These are phyloP conservation scores for Helianthus tuberosus DNA, from an alignment of 129 eudicot genomes.

Conservation along the genomic window DNA sequence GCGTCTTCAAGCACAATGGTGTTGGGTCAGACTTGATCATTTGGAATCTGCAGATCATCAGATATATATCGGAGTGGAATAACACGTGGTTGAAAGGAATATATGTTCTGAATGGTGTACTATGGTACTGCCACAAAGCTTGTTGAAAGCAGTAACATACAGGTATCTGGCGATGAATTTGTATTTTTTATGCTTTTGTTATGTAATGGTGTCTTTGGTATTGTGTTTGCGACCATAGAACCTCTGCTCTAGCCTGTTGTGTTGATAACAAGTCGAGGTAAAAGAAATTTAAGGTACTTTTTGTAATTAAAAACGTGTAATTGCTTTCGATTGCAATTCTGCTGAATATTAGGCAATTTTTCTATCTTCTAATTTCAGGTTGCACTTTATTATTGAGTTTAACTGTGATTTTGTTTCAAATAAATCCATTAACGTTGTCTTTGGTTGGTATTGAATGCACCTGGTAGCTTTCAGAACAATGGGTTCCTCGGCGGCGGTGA, in stretches of 20 bases:
- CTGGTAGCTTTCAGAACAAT: too few species aligned
- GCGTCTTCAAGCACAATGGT: slow-evolving; percentile 84
- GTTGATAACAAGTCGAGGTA: slow-evolving; percentile 93
- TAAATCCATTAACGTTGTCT: too few species aligned
- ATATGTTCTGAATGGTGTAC: slow-evolving; percentile 95
- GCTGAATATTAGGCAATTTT: too few species aligned
- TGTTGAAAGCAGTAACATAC: slow-evolving; percentile 80
- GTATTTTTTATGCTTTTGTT: background rate
- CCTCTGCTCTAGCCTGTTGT: too few species aligned
- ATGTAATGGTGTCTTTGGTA: background rate
- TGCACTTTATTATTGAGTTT: too few species aligned
- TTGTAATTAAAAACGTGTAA: background rate
- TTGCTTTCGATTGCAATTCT: background rate
- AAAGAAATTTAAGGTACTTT: slow-evolving; percentile 84
- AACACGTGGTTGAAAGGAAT: slow-evolving; percentile 78
- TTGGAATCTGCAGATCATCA: slow-evolving; percentile 81
- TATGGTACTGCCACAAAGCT: slow-evolving; percentile 82
- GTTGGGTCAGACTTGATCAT: slow-evolving; percentile 80
- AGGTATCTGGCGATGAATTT: slow-evolving; percentile 40
- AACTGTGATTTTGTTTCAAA: too few species aligned
- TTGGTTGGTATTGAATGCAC: too few species aligned
- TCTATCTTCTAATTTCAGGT: too few species aligned
- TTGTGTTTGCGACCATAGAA: slow-evolving; percentile 69
- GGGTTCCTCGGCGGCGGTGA: too few species aligned
- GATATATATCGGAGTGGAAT: slow-evolving; percentile 69